Conservation (phyloP, 23 red algal species). For the Chondrus crispus region DNA sequence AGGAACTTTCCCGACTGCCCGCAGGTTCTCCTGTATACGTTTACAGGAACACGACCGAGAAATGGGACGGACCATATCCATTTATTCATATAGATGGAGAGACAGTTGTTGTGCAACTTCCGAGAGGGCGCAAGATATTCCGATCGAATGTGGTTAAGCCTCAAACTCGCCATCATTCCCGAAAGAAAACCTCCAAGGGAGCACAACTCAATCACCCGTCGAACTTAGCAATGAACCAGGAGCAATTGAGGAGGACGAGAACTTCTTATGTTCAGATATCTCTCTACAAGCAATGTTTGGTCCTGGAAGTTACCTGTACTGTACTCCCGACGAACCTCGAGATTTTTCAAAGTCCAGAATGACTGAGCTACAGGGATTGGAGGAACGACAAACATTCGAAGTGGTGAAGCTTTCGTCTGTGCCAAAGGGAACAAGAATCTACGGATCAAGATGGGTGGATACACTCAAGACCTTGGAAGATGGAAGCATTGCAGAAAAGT, state of each 20-base stretch:
- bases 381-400: neutral
- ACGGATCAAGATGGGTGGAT: neutral
- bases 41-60: neutral
- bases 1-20: neutral
- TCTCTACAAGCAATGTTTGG: no score
- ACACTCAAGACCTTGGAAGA: neutral
- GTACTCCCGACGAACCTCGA: neutral
- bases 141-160: conserved; percentile 16
- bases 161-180: no score
- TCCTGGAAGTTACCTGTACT: no score
- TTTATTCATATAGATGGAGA: conserved; percentile 22
- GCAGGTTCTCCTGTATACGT: neutral
- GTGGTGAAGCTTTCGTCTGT: neutral
- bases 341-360: neutral
- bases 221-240: no score
- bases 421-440: neutral
- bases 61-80: conserved; percentile 7
- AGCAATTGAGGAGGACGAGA: no score
- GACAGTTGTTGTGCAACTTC: conserved; percentile 30
- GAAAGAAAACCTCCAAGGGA: no score
- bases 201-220: no score
- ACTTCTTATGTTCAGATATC: no score
- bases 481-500: neutral
- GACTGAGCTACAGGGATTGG: neutral
- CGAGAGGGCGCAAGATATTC: conserved; percentile 1